A percentile compares a stretch with the other conserved stretches of the same genome.
phyloP scores from a whole-genome alignment of 495 filamentous ascomycete species.

The Penicillium manginii region DNA sequence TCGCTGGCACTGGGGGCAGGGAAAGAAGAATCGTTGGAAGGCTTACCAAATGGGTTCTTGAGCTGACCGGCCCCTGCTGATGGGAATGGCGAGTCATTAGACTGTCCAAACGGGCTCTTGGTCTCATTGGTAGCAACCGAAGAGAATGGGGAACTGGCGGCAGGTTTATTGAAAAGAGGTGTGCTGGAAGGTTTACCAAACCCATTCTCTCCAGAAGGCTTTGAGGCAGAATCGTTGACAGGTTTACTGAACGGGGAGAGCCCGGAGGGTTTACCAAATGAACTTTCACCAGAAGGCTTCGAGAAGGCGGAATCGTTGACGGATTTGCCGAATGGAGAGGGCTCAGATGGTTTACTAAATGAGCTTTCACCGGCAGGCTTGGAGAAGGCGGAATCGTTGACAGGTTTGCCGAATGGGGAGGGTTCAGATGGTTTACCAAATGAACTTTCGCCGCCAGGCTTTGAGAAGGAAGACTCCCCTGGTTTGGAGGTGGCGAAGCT shows the following conservation, averaged over 20 bases:
- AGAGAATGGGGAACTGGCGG: background rate
- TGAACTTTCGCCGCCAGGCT: slow-evolving; percentile 20
- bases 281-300: slow-evolving; percentile 23
- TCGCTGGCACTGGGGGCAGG: slow-evolving; percentile 39
- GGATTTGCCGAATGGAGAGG: slow-evolving; percentile 12
- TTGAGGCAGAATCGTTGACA: slow-evolving; percentile 25
- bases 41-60: slow-evolving; percentile 23
- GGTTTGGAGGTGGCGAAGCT: slow-evolving; percentile 37
- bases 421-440: slow-evolving; percentile 16
- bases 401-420: slow-evolving; percentile 10
- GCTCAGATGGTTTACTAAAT: slow-evolving; percentile 14
- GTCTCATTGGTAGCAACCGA: background rate
- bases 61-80: background rate
- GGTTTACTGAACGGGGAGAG: slow-evolving; percentile 10
- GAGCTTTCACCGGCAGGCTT: slow-evolving; percentile 23
- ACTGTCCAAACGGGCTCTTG: background rate
- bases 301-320: slow-evolving; percentile 30
- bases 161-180: slow-evolving; percentile 6
- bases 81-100: background rate
- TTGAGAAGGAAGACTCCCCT: slow-evolving; percentile 33
- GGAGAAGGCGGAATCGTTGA: slow-evolving; percentile 31
- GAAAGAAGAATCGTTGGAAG: slow-evolving; percentile 34
- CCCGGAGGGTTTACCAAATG: slow-evolving; percentile 13
- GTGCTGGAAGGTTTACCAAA: slow-evolving; percentile 14
- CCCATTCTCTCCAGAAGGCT: slow-evolving; percentile 11